Evolutionary conservation across 176 grass and related monocot genomes (phyloP).

Genomic region (Stipa capillata): DNA sequence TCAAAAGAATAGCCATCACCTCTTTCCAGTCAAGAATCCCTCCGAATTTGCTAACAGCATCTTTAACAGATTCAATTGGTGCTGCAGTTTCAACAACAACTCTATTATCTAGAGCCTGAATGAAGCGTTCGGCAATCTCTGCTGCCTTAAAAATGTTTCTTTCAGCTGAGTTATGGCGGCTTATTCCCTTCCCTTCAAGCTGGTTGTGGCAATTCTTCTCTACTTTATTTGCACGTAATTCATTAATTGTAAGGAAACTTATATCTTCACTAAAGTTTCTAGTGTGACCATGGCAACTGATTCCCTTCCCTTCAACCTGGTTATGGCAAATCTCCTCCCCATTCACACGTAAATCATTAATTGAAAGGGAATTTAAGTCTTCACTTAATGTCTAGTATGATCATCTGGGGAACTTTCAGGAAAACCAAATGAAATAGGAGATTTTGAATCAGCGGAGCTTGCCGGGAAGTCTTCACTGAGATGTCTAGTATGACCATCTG

Average conservation of each 20-base stretch:
- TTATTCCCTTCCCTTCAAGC: slow-evolving; percentile 14
- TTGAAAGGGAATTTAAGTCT: slow-evolving; percentile 34
- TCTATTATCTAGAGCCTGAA: slow-evolving; percentile 36
- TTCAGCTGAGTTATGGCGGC: slow-evolving; percentile 30
- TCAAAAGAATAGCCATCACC: slow-evolving; percentile 20
- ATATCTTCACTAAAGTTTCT: slow-evolving; percentile 39
- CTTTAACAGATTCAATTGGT: slow-evolving; percentile 83
- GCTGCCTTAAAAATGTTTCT: slow-evolving; percentile 28
- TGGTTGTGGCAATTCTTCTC: neutral
- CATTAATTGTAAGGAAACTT: slow-evolving; percentile 23
- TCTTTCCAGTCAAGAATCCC: slow-evolving; percentile 85
- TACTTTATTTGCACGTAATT: slow-evolving; percentile 10
- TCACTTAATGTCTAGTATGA: slow-evolving; percentile 36
- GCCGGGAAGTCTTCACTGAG: no score
- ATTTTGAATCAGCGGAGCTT: slow-evolving; percentile 12
- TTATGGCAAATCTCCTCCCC: neutral
- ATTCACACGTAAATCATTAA: slow-evolving; percentile 23
- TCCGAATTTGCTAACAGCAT: slow-evolving; percentile 76
- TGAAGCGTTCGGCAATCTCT: slow-evolving; percentile 38
- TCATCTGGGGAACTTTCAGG: neutral
- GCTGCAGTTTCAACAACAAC: slow-evolving; percentile 52
- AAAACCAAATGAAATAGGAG: slow-evolving; percentile 1
- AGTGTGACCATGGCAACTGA: neutral
- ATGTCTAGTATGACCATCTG: no score
- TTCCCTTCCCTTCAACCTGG: slow-evolving; percentile 7